Conservation (phyloP, 179 eudicot genomes). For the Spinacia oleracea region DNA sequence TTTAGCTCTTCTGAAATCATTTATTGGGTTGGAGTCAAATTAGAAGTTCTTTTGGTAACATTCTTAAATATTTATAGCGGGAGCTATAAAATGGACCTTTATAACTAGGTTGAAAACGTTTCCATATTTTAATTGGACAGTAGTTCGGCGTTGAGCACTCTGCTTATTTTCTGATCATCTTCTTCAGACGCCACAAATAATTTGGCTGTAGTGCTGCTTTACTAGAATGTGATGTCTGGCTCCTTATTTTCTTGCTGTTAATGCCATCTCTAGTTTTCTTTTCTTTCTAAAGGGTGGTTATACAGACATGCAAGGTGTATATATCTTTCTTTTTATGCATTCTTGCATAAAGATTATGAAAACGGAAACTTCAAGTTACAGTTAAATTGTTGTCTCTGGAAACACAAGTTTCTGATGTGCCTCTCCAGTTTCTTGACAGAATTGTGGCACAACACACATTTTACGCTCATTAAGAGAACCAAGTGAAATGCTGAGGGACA, state of each 20-base stretch:
- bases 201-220: too few species aligned
- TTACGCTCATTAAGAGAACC: neutral
- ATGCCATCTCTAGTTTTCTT: neutral
- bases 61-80: neutral
- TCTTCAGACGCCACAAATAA: neutral
- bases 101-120: neutral
- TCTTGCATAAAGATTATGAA: neutral
- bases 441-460: neutral
- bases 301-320: neutral
- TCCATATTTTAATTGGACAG: neutral
- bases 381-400: neutral
- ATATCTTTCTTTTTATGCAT: neutral
- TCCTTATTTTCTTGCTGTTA: neutral
- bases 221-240: neutral
- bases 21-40: neutral
- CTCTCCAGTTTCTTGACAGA: neutral
- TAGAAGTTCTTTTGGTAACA: neutral
- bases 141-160: neutral
- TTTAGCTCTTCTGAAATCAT: neutral
- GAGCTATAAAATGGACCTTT: neutral
- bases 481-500: neutral
- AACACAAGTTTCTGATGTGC: neutral
- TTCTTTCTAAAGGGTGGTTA: neutral
- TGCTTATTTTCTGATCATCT: neutral
- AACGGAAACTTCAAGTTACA: neutral